phyloP scores from a whole-genome alignment of 805 yeast genomes.

The Grigorovia yakushimaensis region DNA sequence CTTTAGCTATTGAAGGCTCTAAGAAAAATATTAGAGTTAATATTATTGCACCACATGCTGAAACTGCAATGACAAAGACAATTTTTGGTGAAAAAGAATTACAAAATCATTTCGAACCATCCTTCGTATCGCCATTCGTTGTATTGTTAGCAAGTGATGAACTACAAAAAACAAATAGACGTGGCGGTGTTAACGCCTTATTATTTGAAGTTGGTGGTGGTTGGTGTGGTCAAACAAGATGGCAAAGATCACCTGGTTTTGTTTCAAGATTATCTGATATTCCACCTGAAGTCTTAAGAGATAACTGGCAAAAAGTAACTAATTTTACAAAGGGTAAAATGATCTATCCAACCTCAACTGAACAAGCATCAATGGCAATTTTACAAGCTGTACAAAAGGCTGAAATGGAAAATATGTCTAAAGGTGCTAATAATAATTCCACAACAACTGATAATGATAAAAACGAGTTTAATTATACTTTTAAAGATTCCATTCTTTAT shows the following conservation, averaged over 20 bases:
- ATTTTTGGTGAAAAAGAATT: conserved; percentile 72
- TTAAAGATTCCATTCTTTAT: conserved; percentile 69
- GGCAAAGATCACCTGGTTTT: conserved; percentile 87
- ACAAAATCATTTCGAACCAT: conserved; percentile 67
- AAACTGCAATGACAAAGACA: conserved; percentile 92
- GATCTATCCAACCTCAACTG: conserved; percentile 42
- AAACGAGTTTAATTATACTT: conserved; percentile 43
- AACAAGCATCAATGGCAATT: conserved; percentile 75
- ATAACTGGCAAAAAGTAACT: conserved; percentile 54
- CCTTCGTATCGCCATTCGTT: conserved; percentile 83
- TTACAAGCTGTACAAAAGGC: conserved; percentile 48
- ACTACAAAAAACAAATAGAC: conserved; percentile 34
- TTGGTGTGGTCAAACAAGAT: conserved; percentile 90
- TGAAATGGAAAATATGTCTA: conserved; percentile 18
- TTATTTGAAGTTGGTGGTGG: conserved; percentile 93
- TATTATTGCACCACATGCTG: conserved; percentile 94
- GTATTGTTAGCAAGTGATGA: conserved; percentile 70
- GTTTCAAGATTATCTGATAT: conserved; percentile 38
- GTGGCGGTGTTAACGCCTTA: conserved; percentile 56
- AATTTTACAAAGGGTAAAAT: conserved; percentile 52
- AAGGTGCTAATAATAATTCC: conserved; percentile 2
- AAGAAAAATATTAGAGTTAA: conserved; percentile 67
- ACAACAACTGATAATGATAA: conserved; percentile 6
- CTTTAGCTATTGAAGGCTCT: conserved; percentile 86
- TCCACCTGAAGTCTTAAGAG: conserved; percentile 62